Evolutionary conservation across 345 rosid species (phyloP).

Genomic region (Cardamine chenopodiifolia): DNA sequence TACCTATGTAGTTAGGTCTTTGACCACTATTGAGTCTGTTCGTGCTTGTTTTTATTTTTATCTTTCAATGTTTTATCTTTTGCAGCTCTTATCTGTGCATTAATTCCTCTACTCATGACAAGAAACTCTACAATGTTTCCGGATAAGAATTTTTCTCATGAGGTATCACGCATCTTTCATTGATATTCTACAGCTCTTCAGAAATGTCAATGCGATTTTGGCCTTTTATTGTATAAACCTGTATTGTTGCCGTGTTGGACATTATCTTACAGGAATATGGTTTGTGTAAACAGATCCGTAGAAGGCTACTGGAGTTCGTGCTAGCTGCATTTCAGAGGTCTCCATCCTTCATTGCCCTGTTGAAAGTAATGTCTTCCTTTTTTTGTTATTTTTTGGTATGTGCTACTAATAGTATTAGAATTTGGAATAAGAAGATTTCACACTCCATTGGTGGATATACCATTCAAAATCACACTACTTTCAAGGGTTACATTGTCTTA

Average conservation of each 20-base stretch:
- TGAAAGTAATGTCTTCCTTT: slow-evolving; percentile 59
- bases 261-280: not conserved
- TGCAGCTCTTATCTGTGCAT: slow-evolving; percentile 88
- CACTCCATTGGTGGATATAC: not conserved
- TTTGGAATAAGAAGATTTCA: not conserved
- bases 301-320: slow-evolving; percentile 82
- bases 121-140: slow-evolving; percentile 78
- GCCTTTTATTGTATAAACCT: not conserved
- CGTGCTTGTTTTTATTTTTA: slow-evolving; percentile 12
- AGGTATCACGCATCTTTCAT: slow-evolving; percentile 52
- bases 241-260: not conserved
- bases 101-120: slow-evolving; percentile 82
- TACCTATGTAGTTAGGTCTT: slow-evolving; percentile 2
- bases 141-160: slow-evolving; percentile 71
- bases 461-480: not conserved
- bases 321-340: slow-evolving; percentile 89
- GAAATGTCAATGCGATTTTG: not conserved
- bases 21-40: slow-evolving; percentile 1
- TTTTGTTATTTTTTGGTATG: not conserved
- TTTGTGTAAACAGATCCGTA: slow-evolving; percentile 59
- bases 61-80: slow-evolving; percentile 3
- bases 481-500: not conserved
- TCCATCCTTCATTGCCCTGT: slow-evolving; percentile 74
- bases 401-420: slow-evolving; percentile 6
- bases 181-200: not conserved